Evolutionary conservation across 345 rosid species (phyloP).

Genomic region (Aquilaria malaccensis): DNA sequence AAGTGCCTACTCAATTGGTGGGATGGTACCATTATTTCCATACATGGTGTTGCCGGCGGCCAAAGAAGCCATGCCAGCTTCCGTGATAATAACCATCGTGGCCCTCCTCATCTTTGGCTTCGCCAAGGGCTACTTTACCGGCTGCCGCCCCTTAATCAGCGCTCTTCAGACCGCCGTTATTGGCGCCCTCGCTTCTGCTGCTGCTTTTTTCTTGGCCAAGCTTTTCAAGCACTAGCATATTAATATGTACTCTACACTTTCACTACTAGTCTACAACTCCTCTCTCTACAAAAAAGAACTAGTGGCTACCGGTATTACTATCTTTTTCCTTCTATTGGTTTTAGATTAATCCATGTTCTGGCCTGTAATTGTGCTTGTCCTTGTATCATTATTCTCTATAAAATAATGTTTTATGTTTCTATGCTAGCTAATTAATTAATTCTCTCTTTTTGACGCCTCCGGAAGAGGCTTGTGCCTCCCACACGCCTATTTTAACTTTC

Average conservation of each 20-base stretch:
- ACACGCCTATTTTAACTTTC: conserved; percentile 3
- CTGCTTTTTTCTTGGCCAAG: conserved; percentile 84
- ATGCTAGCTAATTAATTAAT: too few relatives aligned
- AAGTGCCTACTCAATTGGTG: conserved; percentile 68
- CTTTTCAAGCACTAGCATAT: neutral
- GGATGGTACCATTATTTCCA: conserved; percentile 71
- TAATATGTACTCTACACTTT: too few relatives aligned
- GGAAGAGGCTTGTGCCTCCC: conserved; percentile 9
- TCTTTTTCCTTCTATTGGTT: too few relatives aligned
- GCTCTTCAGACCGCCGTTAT: conserved; percentile 72
- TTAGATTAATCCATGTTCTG: too few relatives aligned
- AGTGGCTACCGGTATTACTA: too few relatives aligned
- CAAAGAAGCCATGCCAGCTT: conserved; percentile 60
- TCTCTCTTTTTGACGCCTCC: neutral
- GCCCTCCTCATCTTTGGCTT: conserved; percentile 83
- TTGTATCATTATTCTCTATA: too few relatives aligned
- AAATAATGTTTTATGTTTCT: neutral
- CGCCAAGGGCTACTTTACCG: conserved; percentile 74
- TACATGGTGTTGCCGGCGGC: conserved; percentile 76
- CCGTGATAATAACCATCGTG: conserved; percentile 54
- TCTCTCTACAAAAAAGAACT: too few relatives aligned
- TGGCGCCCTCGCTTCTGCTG: conserved; percentile 78
- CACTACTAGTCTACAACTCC: too few relatives aligned
- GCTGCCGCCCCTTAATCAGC: conserved; percentile 49
- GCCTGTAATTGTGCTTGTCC: too few relatives aligned